These are phyloP conservation scores for Fraxinus angustifolia DNA, from an alignment of 305 asterid species.

Conservation along the genomic window DNA sequence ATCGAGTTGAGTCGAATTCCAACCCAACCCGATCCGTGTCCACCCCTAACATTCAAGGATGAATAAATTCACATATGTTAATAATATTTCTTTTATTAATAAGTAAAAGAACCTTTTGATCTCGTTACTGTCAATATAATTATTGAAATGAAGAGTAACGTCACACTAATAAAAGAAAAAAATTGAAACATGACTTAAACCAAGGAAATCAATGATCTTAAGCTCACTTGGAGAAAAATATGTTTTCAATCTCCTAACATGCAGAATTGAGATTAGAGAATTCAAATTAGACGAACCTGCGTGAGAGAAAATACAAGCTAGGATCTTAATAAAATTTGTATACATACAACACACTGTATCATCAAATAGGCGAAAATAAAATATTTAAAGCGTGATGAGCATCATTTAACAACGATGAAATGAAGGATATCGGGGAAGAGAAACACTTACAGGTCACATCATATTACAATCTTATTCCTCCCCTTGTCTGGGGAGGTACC, in stretches of 20 bases:
- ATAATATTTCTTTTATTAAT: not conserved
- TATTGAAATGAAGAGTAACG: not conserved
- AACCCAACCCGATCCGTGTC: not conserved
- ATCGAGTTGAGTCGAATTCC: too few relatives aligned
- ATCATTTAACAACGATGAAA: not conserved
- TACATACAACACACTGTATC: not conserved
- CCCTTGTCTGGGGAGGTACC: not conserved
- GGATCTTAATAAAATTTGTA: not conserved
- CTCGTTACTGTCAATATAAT: not conserved
- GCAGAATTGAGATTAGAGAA: not conserved
- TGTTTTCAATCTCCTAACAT: not conserved
- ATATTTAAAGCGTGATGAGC: not conserved
- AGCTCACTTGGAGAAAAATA: not conserved
- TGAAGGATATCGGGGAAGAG: not conserved
- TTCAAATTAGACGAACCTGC: not conserved
- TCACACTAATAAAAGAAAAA: not conserved
- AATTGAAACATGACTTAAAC: not conserved
- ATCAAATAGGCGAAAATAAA: not conserved
- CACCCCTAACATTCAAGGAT: not conserved
- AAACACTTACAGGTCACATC: not conserved
- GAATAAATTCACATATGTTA: not conserved
- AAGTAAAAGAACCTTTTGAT: not conserved
- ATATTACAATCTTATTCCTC: not conserved
- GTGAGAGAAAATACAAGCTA: not conserved
- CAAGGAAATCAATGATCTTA: not conserved